These are phyloP conservation scores for Tuber melanosporum DNA, from an alignment of 495 filamentous ascomycete genomes.

Conservation along the genomic window DNA sequence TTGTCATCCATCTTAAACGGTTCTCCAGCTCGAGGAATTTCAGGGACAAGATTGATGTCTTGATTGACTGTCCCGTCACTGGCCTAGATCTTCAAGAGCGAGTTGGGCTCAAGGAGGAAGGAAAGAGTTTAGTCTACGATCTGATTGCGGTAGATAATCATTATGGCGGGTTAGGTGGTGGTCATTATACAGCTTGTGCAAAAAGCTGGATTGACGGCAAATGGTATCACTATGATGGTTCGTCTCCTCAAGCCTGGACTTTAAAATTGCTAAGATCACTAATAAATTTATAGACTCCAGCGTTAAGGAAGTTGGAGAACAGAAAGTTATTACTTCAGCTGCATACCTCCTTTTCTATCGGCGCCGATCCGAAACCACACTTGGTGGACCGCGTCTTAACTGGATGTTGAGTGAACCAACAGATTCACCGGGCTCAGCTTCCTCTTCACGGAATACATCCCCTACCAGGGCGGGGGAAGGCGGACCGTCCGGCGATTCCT, in stretches of 20 bases:
- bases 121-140: slow-evolving; percentile 78
- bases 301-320: slow-evolving; percentile 53
- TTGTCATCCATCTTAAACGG: slow-evolving; percentile 90
- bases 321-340: slow-evolving; percentile 56
- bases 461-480: slow-evolving; percentile 34
- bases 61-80: slow-evolving; percentile 89
- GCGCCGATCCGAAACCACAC: slow-evolving; percentile 63
- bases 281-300: slow-evolving; percentile 56
- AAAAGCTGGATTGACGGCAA: slow-evolving; percentile 78
- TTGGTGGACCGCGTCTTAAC: slow-evolving; percentile 70
- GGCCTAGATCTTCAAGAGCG: slow-evolving; percentile 71
- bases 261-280: slow-evolving; percentile 27
- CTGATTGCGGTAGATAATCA: slow-evolving; percentile 93
- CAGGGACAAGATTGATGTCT: slow-evolving; percentile 80
- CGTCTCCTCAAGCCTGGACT: slow-evolving; percentile 40
- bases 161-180: slow-evolving; percentile 82
- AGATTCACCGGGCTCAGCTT: slow-evolving; percentile 19
- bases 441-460: slow-evolving; percentile 27
- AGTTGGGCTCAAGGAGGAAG: slow-evolving; percentile 69
- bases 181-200: slow-evolving; percentile 90
- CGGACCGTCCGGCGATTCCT: slow-evolving; percentile 33
- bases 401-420: slow-evolving; percentile 16
- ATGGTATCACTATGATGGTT: slow-evolving; percentile 97
- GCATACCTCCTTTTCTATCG: slow-evolving; percentile 97
- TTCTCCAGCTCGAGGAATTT: slow-evolving; percentile 72